These are phyloP conservation scores for Triangularia verruculosa DNA, from an alignment of 2,329 filamentous ascomycete genomes.

Conservation along the genomic window DNA sequence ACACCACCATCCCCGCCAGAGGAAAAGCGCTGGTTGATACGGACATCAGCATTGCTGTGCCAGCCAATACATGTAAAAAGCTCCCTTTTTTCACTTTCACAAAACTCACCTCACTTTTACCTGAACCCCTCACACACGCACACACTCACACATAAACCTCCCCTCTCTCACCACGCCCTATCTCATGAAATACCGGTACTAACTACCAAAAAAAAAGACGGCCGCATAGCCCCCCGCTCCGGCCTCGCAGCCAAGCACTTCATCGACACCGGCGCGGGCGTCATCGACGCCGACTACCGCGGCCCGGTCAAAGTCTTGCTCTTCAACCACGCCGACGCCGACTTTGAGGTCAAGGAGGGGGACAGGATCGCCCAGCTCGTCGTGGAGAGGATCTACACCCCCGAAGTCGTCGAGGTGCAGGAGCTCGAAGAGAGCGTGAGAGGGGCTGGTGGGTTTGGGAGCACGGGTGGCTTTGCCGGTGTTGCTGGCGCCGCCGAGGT, in stretches of 20 bases:
- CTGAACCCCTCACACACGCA: too few species aligned
- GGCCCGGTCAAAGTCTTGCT: conserved; percentile 91
- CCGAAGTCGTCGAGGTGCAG: conserved; percentile 84
- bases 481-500: background rate
- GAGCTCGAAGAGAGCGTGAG: conserved; percentile 87
- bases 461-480: conserved; percentile 57
- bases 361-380: conserved; percentile 93
- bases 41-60: conserved; percentile 86
- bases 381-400: conserved; percentile 90
- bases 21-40: conserved; percentile 88
- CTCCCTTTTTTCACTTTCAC: conserved; percentile 21
- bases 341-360: conserved; percentile 78
- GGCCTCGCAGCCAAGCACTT: conserved; percentile 90
- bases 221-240: conserved; percentile 85
- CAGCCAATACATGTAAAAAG: conserved; percentile 84
- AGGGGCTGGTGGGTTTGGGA: conserved; percentile 87
- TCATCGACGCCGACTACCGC: conserved; percentile 96
- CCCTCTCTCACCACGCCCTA: too few species aligned
- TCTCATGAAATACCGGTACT: background rate
- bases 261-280: conserved; percentile 92
- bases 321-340: conserved; percentile 83
- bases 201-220: conserved; percentile 55
- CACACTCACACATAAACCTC: too few species aligned
- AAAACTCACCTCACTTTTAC: too few species aligned
- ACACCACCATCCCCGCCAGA: conserved; percentile 72